Percentiles rank a stretch among this genome's conserved stretches.
Evolutionary conservation across 1,284 basidiomycete species (phyloP).

Genomic region (Neolentinus lepideus): DNA sequence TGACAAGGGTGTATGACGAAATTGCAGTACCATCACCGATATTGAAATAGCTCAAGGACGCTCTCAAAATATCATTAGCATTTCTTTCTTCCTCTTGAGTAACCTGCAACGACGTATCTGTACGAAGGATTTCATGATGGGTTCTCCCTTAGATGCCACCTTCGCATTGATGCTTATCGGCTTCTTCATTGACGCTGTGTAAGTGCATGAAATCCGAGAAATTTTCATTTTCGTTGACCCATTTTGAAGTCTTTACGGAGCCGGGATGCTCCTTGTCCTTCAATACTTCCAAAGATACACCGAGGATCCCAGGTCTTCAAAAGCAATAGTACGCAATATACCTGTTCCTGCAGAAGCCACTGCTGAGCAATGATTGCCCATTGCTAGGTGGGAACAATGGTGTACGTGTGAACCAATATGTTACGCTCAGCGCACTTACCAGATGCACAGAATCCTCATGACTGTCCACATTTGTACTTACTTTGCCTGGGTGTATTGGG

Average conservation of each 20-base stretch:
- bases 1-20: not conserved
- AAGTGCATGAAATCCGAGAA: not conserved
- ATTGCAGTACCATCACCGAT: too few relatives aligned
- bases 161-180: constrained; percentile 4
- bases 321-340: not conserved
- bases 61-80: too few relatives aligned
- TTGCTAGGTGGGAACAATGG: not conserved
- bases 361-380: not conserved
- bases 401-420: not conserved
- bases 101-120: not conserved
- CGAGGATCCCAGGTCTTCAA: not conserved
- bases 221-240: not conserved
- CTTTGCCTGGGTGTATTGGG: constrained; percentile 6
- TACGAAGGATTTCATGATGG: not conserved
- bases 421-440: not conserved
- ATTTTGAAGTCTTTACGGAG: not conserved
- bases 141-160: not conserved
- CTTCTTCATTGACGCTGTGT: constrained; percentile 4
- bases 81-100: not conserved
- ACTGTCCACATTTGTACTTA: constrained; percentile 1
- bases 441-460: not conserved
- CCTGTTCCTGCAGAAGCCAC: not conserved
- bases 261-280: not conserved
- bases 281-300: not conserved
- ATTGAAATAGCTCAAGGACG: too few relatives aligned